Evolutionary conservation across 2,329 filamentous ascomycete genomes (phyloP).

Genomic region (Botryotinia calthae): DNA sequence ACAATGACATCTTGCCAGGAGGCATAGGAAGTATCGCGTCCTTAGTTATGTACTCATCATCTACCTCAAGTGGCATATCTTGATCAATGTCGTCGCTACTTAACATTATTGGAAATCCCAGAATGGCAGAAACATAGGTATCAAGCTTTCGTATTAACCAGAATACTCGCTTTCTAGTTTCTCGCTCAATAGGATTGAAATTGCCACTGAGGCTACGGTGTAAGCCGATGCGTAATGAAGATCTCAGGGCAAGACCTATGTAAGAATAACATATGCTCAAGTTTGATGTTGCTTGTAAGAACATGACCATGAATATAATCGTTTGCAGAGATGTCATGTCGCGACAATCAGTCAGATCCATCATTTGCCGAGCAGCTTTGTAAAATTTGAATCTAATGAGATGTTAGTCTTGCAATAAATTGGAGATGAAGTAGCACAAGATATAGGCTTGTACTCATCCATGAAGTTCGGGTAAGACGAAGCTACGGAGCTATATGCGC

Average conservation of each 20-base stretch:
- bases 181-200: slow-evolving; percentile 61
- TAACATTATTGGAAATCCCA: slow-evolving; percentile 64
- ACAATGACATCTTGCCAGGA: slow-evolving; percentile 53
- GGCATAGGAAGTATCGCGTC: slow-evolving; percentile 56
- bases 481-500: neutral
- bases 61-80: slow-evolving; percentile 60
- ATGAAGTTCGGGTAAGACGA: neutral
- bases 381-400: slow-evolving; percentile 68
- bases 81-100: slow-evolving; percentile 66
- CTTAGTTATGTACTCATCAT: slow-evolving; percentile 65
- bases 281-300: slow-evolving; percentile 76
- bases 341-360: slow-evolving; percentile 68
- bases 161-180: slow-evolving; percentile 63
- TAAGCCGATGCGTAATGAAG: slow-evolving; percentile 73
- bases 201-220: slow-evolving; percentile 68
- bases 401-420: slow-evolving; percentile 17
- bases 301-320: slow-evolving; percentile 76
- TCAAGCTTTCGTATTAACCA: slow-evolving; percentile 70
- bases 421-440: neutral
- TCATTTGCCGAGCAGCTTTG: slow-evolving; percentile 61
- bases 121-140: slow-evolving; percentile 64
- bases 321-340: slow-evolving; percentile 73
- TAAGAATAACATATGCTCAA: slow-evolving; percentile 78
- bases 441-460: neutral
- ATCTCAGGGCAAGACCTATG: slow-evolving; percentile 72